Evolutionary conservation across 1,284 basidiomycete species (phyloP), one percentile per base, ranked within the genome.

Genomic region (Clitocybe nebularis): DNA sequence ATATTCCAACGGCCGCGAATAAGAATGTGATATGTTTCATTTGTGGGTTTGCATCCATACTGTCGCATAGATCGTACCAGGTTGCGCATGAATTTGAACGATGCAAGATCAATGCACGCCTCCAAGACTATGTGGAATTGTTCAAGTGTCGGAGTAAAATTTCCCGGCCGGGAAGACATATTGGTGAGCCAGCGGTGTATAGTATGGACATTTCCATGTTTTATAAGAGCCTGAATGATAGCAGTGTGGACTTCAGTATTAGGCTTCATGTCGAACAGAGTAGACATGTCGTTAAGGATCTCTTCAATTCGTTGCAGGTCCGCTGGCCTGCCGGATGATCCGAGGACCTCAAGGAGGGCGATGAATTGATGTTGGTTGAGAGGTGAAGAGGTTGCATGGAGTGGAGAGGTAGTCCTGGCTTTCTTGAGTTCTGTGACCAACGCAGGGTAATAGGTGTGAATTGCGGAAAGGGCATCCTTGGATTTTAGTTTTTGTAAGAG

Each of bases 71-170:
- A 59, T 9, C 55, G 53, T 32, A 77, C 56, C 30, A 70, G 55
- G 34, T 63, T 64, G 24, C 66, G 71, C 52, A 77, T 56, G 38
- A 62, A 57, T 26, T 58, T 63, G 47, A 69, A 59, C 7, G 67
- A 54, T 4, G 63, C 57, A 20, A 63, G 56, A 36, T 66, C 56
- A 19, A 64, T 57, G 48, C 69, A 75, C 10, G 66, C 58, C 24
- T 71, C 61, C 17, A 84, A 58, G 44, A 81, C 68, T 5, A 67
- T 46, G 47, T 79, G 72, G 63, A 77, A 79, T 45, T 79, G 77
- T n/a, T 71, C 62, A 20, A 69, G 58, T n/a, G 70, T 68, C 0
- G 76, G 75, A 5, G 49, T 56, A 28, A 69, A 49, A 25, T 67
- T 53, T 7, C 71, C 72, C 2, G 77, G 66, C 36, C 71, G 72